Evolutionary conservation across 345 rosid genomes (phyloP), one percentile per base, ranked within the genome.

Genomic region (Eucalyptus pumila): DNA sequence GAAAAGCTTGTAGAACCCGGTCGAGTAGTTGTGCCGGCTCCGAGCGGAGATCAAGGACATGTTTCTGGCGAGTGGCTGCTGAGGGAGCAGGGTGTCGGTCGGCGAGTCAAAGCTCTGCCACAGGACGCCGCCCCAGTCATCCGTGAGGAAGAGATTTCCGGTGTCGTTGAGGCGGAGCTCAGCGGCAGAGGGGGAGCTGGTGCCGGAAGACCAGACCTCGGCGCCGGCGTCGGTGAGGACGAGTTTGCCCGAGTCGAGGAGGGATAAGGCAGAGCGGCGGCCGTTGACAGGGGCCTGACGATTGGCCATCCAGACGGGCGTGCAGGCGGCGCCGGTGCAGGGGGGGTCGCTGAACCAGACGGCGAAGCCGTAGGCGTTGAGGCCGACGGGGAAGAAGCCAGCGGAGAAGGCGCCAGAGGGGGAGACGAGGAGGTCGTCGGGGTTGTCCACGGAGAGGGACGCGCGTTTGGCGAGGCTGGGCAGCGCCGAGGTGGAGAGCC

Each of bases 271-370:
- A n/a, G 94, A 91, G 86, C 87, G 49, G 87, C 60, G 91, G 26
- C 94, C 94, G 44, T 94, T 94, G 45, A 91, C 93, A 0, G 94
- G 93, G 11, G 58, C 8, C 56, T 90, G 88, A 2, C 93, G 92
- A 88, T 94, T 94, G 34, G 95, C 94, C 93, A 91, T 93, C 94
- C 94, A 94, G 23, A 93, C 89, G 15, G 89, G 86, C 11, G 90
- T 47, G 19, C 92, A 86, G 81, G 34, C 19, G 87, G 44, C 58
- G 4, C 88, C 54, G 56, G 50, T 11, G 88, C 86, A 83, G 1
- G 88, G 9, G 30, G 93, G 72, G 15, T 86, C 58, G 88, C 80
- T 87, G 88, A 88, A 90, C 94, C 94, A 93, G 49, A 89, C n/a
- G 51, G 93, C 88, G 87, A 92, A 91, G 90, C 85, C 48, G 86